A percentile compares a stretch with the other conserved stretches of the same genome.
phyloP scores from a whole-genome alignment of 495 filamentous ascomycete species.

The Bathelium albidoporum region DNA sequence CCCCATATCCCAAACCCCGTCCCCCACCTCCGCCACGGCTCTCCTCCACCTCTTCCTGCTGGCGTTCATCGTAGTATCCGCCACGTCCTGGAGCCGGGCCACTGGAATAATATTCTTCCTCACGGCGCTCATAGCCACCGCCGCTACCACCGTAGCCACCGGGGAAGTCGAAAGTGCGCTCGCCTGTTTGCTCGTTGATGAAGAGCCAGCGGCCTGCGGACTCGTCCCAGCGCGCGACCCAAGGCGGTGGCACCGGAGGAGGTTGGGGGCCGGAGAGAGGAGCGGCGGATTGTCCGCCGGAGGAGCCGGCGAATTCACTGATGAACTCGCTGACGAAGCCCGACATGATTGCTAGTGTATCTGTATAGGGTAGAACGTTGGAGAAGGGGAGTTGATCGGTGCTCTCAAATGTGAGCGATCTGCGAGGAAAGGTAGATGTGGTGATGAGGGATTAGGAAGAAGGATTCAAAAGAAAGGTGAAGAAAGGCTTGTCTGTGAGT shows the following conservation, averaged over 20 bases:
- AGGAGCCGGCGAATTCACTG: constrained; percentile 4
- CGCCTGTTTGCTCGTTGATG: constrained; percentile 47
- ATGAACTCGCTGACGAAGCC: constrained; percentile 3
- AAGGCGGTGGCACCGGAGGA: constrained; percentile 41
- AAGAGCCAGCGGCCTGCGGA: constrained; percentile 49
- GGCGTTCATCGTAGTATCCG: constrained; percentile 6
- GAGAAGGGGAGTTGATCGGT: background rate
- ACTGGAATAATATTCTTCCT: background rate
- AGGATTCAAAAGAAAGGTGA: background rate
- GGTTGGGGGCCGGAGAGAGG: constrained; percentile 2
- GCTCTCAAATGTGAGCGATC: background rate
- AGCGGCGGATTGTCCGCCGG: background rate
- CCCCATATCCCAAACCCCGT: constrained; percentile 40
- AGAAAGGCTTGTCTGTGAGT: background rate
- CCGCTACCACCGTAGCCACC: constrained; percentile 16
- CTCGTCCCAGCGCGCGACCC: constrained; percentile 51
- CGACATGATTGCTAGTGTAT: background rate
- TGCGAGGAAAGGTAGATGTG: background rate
- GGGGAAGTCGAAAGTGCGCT: constrained; percentile 46
- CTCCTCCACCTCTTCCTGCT: constrained; percentile 25
- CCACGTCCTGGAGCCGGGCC: background rate
- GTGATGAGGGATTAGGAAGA: background rate
- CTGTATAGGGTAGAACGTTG: background rate
- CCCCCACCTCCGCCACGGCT: constrained; percentile 34
- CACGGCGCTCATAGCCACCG: constrained; percentile 24